These are phyloP conservation scores for Zoysia pacifica DNA, from an alignment of 176 grass and related monocot genomes.

Conservation along the genomic window DNA sequence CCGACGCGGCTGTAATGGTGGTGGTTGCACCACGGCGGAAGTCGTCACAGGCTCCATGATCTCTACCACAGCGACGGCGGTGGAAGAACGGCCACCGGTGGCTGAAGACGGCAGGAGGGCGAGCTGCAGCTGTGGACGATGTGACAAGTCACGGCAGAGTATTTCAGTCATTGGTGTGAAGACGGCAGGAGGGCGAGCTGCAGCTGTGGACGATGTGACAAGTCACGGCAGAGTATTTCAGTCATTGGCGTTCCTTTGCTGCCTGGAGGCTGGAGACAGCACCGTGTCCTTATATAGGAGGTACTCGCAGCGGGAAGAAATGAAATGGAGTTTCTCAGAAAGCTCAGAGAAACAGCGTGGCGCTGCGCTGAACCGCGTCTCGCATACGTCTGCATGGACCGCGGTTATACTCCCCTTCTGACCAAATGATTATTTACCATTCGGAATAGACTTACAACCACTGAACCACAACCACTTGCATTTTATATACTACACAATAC, in stretches of 20 bases:
- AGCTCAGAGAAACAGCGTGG: background rate
- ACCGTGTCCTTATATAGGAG: background rate
- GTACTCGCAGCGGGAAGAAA: background rate
- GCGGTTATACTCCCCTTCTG: background rate
- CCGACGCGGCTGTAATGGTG: background rate
- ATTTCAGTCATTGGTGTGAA: background rate
- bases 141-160: background rate
- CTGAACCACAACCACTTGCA: background rate
- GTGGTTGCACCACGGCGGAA: background rate
- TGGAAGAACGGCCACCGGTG: background rate
- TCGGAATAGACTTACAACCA: background rate
- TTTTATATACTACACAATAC: constrained; percentile 12
- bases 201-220: background rate
- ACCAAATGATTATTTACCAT: background rate
- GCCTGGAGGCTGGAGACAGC: constrained; percentile 3
- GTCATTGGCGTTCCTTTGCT: background rate
- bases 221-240: background rate
- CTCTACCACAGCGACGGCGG: background rate
- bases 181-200: no score
- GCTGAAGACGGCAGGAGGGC: background rate
- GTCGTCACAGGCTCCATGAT: background rate
- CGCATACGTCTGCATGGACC: no score
- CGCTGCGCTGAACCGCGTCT: background rate
- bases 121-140: background rate
- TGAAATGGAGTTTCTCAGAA: background rate